Evolutionary conservation across 257 asterid genomes (phyloP), one percentile per base, ranked within the genome.

Genomic region (Solanum arcanum): DNA sequence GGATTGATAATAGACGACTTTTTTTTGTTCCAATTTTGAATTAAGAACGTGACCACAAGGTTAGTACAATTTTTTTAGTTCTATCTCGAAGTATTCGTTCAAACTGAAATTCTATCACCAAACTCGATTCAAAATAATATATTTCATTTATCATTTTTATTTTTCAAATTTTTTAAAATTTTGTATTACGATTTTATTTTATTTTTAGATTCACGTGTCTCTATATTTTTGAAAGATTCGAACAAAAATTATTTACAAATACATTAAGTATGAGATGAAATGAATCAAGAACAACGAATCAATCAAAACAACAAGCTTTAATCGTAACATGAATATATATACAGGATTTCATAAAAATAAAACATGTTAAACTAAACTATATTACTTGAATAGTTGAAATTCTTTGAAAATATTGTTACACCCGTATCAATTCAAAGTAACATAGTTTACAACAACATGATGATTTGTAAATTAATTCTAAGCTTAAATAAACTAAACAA

Each of bases 131-230:
- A 20, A 8, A 8, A 5, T 41, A 76, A 59, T 20, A 59, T 20
- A 59, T 20, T 20, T 21, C 6, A 20, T 20, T 20, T 59, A 20
- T 0, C 3, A 21, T 59, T 0, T 20, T 59, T 21, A 11, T 59
- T 59, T 0, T 39, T 77, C 1, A 12, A 25, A 78, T 46, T 0
- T 0, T 25, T 1, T 5, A 15, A 78, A 78, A 52, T 6, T 6
- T 0, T 52, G 0, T 23, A 20, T 73, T 7, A 20, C 0, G 0
- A 9, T 72, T 72, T 0, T 21, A 0, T 2, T 18, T 8, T 35
- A 33, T 35, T 33, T 74, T 21, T 11, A 5, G 2, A 74, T 74
- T 11, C 0, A 0, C 0, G 1, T 13, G 1, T 12, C 1, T 23
- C 3, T 9, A 7, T 2, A 23, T 15, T 27, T 78, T 46, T 46